These are phyloP conservation scores for Zymoseptoria brevis DNA, from an alignment of 2,329 filamentous ascomycete species.

Conservation along the genomic window DNA sequence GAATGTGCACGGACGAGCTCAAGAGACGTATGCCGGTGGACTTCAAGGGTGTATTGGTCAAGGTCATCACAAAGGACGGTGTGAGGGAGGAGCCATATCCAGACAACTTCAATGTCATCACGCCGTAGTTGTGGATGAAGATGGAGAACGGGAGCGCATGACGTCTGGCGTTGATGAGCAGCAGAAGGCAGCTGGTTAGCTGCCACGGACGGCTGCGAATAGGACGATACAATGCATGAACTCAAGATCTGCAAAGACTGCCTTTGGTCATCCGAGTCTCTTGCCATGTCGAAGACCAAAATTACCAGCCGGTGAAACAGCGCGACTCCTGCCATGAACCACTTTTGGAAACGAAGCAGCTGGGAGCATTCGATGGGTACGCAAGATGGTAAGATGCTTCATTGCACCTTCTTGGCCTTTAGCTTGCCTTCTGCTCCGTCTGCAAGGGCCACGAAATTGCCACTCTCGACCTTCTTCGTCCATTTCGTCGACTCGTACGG, in stretches of 20 bases:
- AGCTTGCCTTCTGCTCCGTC: constrained; percentile 7
- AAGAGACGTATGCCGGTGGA: constrained; percentile 96
- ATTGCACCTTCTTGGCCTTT: not conserved
- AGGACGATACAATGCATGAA: not conserved
- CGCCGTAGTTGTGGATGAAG: constrained; percentile 16
- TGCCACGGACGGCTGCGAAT: not conserved
- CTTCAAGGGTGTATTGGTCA: constrained; percentile 88
- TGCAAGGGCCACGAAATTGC: constrained; percentile 21
- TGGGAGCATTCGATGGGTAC: not conserved
- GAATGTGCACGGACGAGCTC: constrained; percentile 92
- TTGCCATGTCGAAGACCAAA: too few species aligned
- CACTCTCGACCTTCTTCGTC: constrained; percentile 60
- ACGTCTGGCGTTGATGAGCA: constrained; percentile 14
- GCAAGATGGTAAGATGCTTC: not conserved
- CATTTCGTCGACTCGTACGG: constrained; percentile 67
- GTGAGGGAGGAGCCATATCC: constrained; percentile 78
- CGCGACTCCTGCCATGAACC: not conserved
- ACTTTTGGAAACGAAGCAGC: not conserved
- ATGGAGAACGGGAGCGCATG: constrained; percentile 9
- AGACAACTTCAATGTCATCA: constrained; percentile 43
- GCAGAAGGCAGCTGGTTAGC: constrained; percentile 8
- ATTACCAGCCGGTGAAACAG: not conserved
- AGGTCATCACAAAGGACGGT: constrained; percentile 91
- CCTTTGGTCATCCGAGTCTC: not conserved
- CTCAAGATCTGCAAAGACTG: not conserved